These are phyloP conservation scores for Lactifluus pinguis DNA, from an alignment of 768 basidiomycete genomes.

Conservation along the genomic window DNA sequence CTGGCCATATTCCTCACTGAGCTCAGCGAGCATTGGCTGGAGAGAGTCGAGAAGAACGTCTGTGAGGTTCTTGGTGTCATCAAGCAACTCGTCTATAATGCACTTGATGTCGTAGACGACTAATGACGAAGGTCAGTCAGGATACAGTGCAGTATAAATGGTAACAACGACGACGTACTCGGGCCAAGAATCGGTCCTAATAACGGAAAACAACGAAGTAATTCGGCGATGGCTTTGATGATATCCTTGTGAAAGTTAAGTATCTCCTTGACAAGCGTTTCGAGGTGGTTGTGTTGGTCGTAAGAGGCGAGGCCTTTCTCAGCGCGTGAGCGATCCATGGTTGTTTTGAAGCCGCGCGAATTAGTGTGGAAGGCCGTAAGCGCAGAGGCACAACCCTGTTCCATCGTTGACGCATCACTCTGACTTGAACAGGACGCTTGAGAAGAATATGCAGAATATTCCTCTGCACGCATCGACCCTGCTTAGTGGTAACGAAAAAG, in stretches of 20 bases:
- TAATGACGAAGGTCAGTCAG: slow-evolving; percentile 23
- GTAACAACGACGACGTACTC: slow-evolving; percentile 27
- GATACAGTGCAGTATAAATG: not conserved
- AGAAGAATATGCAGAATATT: slow-evolving; percentile 26
- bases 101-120: slow-evolving; percentile 58
- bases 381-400: slow-evolving; percentile 30
- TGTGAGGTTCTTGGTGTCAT: slow-evolving; percentile 39
- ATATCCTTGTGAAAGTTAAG: slow-evolving; percentile 41
- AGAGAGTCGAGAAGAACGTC: slow-evolving; percentile 40
- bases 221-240: slow-evolving; percentile 26
- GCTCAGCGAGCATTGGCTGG: slow-evolving; percentile 28
- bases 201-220: slow-evolving; percentile 34
- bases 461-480: not conserved
- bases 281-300: slow-evolving; percentile 34
- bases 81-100: slow-evolving; percentile 40
- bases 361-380: slow-evolving; percentile 30
- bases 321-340: slow-evolving; percentile 24
- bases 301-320: slow-evolving; percentile 47
- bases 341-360: slow-evolving; percentile 25
- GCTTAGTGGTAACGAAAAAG: not conserved
- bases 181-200: slow-evolving; percentile 47
- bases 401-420: slow-evolving; percentile 32
- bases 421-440: slow-evolving; percentile 23
- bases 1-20: slow-evolving; percentile 21
- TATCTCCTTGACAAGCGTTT: slow-evolving; percentile 41